phyloP scores from a whole-genome alignment of 306 rosid species.

The Trichosanthes truncata region DNA sequence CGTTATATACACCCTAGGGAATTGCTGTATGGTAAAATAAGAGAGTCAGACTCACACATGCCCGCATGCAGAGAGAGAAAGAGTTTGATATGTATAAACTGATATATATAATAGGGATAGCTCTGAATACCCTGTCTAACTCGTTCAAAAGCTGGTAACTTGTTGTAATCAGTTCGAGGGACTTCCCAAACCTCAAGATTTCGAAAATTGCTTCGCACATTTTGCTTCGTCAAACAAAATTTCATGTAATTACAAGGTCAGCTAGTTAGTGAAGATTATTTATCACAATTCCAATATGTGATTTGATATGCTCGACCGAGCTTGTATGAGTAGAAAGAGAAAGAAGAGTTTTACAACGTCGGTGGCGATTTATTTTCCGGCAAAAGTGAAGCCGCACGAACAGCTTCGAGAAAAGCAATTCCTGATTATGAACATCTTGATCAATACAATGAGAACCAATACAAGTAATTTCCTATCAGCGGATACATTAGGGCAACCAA shows the following conservation, averaged over 20 bases:
- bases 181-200: constrained; percentile 31
- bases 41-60: not conserved
- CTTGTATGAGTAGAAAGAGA: not conserved
- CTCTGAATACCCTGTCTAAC: constrained; percentile 46
- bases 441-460: not conserved
- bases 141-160: constrained; percentile 52
- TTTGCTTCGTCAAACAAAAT: constrained; percentile 23
- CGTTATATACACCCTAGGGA: constrained; percentile 47
- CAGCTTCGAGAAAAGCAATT: constrained; percentile 63
- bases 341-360: constrained; percentile 27
- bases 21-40: constrained; percentile 25
- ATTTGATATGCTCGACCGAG: not conserved
- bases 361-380: constrained; percentile 41
- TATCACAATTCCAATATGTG: not conserved
- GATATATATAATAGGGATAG: not conserved
- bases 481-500: not conserved
- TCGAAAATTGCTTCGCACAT: constrained; percentile 27
- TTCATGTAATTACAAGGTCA: not conserved
- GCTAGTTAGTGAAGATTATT: not conserved
- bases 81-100: not conserved
- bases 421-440: constrained; percentile 23
- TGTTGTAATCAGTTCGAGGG: constrained; percentile 35
- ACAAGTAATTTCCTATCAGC: not conserved
- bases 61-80: not conserved
- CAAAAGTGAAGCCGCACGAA: constrained; percentile 58